A percentile compares a stretch with the other conserved stretches of the same genome.
Conservation (phyloP, 805 yeast genomes). For the Metschnikowia orientalis region DNA sequence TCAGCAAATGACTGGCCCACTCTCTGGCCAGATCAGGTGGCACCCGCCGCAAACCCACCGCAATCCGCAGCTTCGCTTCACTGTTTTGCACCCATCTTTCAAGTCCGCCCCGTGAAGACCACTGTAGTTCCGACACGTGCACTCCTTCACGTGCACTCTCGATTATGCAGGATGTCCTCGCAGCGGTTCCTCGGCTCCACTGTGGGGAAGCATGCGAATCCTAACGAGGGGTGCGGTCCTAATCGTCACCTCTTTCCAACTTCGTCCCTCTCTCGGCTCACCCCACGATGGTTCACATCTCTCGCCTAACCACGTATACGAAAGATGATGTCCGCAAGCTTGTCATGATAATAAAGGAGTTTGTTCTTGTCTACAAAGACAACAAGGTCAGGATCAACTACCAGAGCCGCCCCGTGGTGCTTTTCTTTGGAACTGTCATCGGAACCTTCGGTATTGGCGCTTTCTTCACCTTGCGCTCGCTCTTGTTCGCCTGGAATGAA, state of each 20-base stretch:
- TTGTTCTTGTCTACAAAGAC: constrained; percentile 31
- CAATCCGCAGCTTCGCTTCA: too few relatives aligned
- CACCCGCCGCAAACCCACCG: too few relatives aligned
- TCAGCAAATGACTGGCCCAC: too few relatives aligned
- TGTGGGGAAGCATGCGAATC: constrained; percentile 16
- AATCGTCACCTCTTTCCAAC: constrained; percentile 2
- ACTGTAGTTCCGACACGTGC: too few relatives aligned
- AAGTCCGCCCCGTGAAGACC: too few relatives aligned
- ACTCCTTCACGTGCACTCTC: too few relatives aligned
- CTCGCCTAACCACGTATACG: constrained; percentile 30
- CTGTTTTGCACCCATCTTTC: too few relatives aligned
- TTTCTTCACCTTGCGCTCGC: constrained; percentile 27
- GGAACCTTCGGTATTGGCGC: constrained; percentile 40
- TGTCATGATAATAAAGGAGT: constrained; percentile 32
- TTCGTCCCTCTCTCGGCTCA: not conserved
- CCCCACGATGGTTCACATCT: constrained; percentile 30
- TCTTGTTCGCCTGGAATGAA: constrained; percentile 30
- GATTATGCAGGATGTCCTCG: too few relatives aligned
- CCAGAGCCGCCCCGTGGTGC: constrained; percentile 39
- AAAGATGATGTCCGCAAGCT: constrained; percentile 33
- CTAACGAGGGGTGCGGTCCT: constrained; percentile 15
- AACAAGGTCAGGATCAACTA: constrained; percentile 37
- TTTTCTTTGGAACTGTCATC: constrained; percentile 37
- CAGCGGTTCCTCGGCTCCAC: constrained; percentile 7
- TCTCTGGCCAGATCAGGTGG: too few relatives aligned